Percentiles rank a stretch among this genome's conserved stretches.
Conservation (phyloP, 1,139 yeast genomes). For the Zygosaccharomyces pseudobailii region DNA sequence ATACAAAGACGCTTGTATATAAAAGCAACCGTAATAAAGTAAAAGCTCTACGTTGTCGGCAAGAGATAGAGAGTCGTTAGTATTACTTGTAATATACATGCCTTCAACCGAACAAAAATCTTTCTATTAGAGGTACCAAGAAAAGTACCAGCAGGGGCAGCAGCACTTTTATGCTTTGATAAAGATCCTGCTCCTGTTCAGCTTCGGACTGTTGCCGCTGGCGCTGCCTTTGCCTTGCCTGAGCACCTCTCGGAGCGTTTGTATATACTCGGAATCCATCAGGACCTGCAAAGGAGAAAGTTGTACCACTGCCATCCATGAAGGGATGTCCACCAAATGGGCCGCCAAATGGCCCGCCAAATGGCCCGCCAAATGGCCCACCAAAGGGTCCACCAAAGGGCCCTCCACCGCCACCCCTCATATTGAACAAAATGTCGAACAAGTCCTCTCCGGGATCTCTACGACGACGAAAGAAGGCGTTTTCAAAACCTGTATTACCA, state of each 20-base stretch:
- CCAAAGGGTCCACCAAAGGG: slow-evolving; percentile 37
- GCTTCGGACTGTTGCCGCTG: slow-evolving; percentile 27
- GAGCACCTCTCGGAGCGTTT: slow-evolving; percentile 27
- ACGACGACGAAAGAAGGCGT: slow-evolving; percentile 40
- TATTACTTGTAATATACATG: slow-evolving; percentile 2
- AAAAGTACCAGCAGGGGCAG: slow-evolving; percentile 54
- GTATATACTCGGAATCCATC: slow-evolving; percentile 38
- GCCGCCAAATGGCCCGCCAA: no score
- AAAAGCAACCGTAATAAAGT: background rate
- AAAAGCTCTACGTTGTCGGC: background rate
- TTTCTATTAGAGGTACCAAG: slow-evolving; percentile 54
- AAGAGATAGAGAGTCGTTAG: background rate
- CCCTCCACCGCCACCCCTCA: slow-evolving; percentile 45
- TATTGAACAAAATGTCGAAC: slow-evolving; percentile 41
- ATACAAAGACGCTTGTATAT: slow-evolving; percentile 1
- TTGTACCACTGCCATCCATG: slow-evolving; percentile 37
- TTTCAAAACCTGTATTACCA: slow-evolving; percentile 23
- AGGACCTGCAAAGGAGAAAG: slow-evolving; percentile 48
- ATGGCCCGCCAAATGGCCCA: slow-evolving; percentile 33
- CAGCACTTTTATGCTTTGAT: slow-evolving; percentile 46
- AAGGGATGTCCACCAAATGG: slow-evolving; percentile 37
- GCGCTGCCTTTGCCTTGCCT: slow-evolving; percentile 21
- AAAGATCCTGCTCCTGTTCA: slow-evolving; percentile 35
- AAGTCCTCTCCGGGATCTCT: slow-evolving; percentile 38
- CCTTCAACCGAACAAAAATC: slow-evolving; percentile 37